A percentile compares a stretch with the other conserved stretches of the same genome.
phyloP scores from a whole-genome alignment of 345 rosid species.

The Hevea brasiliensis region DNA sequence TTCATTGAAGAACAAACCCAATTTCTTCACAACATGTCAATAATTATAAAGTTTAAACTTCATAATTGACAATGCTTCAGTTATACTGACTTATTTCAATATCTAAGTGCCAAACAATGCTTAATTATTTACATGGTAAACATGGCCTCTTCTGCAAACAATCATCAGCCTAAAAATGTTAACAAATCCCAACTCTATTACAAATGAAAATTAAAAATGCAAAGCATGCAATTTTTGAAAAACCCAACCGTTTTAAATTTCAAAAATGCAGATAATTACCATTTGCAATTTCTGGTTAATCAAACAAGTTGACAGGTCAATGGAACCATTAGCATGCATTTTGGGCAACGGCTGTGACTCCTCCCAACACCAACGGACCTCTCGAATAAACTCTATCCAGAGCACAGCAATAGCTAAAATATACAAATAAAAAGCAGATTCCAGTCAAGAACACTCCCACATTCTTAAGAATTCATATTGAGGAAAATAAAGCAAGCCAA shows the following conservation, averaged over 20 bases:
- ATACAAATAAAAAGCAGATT: conserved; percentile 14
- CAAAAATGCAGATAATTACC: conserved; percentile 45
- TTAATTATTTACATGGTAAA: neutral
- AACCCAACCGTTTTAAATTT: neutral
- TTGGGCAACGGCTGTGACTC: conserved; percentile 85
- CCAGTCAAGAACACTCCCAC: neutral
- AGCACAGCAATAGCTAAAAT: conserved; percentile 79
- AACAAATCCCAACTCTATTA: neutral
- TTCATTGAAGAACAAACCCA: too few species aligned
- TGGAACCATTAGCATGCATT: conserved; percentile 55
- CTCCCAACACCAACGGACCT: conserved; percentile 99
- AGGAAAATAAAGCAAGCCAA: neutral
- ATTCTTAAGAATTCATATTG: neutral
- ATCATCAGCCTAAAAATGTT: neutral
- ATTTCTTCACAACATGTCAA: too few species aligned
- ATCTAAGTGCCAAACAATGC: neutral
- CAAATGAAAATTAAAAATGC: neutral
- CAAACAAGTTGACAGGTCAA: conserved; percentile 86
- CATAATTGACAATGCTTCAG: neutral
- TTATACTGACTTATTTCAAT: too few species aligned
- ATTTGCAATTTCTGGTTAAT: conserved; percentile 90
- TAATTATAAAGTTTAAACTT: neutral
- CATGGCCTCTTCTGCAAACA: neutral
- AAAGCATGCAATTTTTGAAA: neutral
- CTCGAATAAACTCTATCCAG: conserved; percentile 95